Evolutionary conservation across 306 rosid species (phyloP).

Genomic region (Cicer pinnatifidum): DNA sequence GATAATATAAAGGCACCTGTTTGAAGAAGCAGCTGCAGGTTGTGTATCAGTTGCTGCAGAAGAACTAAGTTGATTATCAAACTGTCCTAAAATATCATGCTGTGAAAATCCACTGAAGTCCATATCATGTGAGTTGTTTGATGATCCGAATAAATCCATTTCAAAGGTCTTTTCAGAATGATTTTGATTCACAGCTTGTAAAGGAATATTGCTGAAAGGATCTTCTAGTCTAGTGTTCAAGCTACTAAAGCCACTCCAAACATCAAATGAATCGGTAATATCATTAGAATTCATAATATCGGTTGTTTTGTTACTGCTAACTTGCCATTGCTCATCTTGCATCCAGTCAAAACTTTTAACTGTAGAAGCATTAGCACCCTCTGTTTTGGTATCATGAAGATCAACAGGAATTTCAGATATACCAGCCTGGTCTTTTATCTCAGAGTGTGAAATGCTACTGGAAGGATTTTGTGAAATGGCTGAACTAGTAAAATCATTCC

Average conservation of each 20-base stretch:
- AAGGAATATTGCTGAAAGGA: conserved; percentile 51
- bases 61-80: conserved; percentile 49
- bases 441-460: conserved; percentile 50
- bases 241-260: conserved; percentile 68
- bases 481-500: conserved; percentile 75
- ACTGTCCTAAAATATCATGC: conserved; percentile 54
- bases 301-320: conserved; percentile 48
- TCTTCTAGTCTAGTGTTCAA: conserved; percentile 49
- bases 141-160: conserved; percentile 49
- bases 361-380: conserved; percentile 45
- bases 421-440: conserved; percentile 46
- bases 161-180: conserved; percentile 55
- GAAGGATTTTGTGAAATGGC: conserved; percentile 52
- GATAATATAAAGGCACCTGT: conserved; percentile 59
- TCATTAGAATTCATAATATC: conserved; percentile 44
- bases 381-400: conserved; percentile 43
- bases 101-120: conserved; percentile 54
- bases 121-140: conserved; percentile 50
- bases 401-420: conserved; percentile 51
- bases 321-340: conserved; percentile 57
- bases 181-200: conserved; percentile 48
- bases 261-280: conserved; percentile 55
- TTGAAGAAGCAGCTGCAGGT: conserved; percentile 54
- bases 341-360: conserved; percentile 55
- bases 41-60: conserved; percentile 44